Conservation (phyloP, 495 filamentous ascomycete genomes). For the Penicillium herquei region DNA sequence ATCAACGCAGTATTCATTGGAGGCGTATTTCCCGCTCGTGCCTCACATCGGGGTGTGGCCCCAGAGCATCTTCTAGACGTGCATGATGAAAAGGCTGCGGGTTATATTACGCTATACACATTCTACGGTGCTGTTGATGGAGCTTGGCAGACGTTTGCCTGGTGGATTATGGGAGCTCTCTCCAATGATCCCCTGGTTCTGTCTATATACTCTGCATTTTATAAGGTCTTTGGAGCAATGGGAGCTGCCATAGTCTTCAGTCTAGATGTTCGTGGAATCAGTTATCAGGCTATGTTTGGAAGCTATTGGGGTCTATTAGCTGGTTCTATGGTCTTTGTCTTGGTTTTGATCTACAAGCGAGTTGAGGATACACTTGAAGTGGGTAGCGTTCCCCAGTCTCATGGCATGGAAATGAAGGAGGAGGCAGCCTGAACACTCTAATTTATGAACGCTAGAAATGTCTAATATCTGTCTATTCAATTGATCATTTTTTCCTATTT, state of each 20-base stretch:
- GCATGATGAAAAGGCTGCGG: conserved; percentile 6
- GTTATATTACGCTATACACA: conserved; percentile 12
- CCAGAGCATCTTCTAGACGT: conserved; percentile 6
- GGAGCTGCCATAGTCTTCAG: conserved; percentile 18
- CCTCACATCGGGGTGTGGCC: conserved; percentile 4
- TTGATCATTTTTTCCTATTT: no score
- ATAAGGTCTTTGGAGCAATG: conserved; percentile 19
- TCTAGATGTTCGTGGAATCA: conserved; percentile 8
- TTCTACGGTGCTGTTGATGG: conserved; percentile 16
- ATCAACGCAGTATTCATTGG: conserved; percentile 18
- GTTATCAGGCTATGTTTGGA: conserved; percentile 17
- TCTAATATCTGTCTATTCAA: no score
- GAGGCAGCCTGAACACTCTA: neutral
- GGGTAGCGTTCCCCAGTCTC: neutral
- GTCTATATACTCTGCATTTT: conserved; percentile 17
- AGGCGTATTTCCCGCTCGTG: conserved; percentile 12
- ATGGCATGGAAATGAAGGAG: neutral
- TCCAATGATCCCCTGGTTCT: conserved; percentile 14
- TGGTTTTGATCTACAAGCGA: conserved; percentile 12
- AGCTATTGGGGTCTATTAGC: conserved; percentile 16
- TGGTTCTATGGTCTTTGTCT: conserved; percentile 11
- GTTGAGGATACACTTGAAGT: conserved; percentile 1
- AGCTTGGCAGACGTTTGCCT: conserved; percentile 17
- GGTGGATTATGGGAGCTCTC: conserved; percentile 14
- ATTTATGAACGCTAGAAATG: neutral